Base-by-base conservation (phyloP, 1,284 basidiomycete species). In the Taiwanofungus camphoratus region DNA sequence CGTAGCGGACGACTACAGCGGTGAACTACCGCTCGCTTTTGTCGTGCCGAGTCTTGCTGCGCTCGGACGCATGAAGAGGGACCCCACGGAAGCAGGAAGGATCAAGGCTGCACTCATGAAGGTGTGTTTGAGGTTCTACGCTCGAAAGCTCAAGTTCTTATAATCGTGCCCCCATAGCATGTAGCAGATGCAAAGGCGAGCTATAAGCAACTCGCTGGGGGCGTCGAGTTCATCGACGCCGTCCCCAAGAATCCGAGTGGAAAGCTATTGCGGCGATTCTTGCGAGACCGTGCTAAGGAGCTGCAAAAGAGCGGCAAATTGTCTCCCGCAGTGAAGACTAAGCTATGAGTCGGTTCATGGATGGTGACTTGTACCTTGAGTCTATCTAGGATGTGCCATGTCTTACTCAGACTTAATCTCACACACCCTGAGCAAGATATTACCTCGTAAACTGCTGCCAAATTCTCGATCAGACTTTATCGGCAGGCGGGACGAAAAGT, bases 21-120 rank as follows among this genome's bases (percentile, higher is more conserved):
- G 89, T 27, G 89, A 92, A 56, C 55, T 87, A 3, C 88, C 90
- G 0, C 59, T 85, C 35, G 86, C 84, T 0, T 90, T 77, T 54
- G 67, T 90, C n/a, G 78, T 81, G 1, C 69, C 79, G 7, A 68
- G 67, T 40, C 58, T 67, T 2, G 60, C 64, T 4, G 72, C 76
- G 0, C 59, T 60, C 15, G 46, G 45, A 32, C 45, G 49, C n/a
- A 44, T 53, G 30, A 39, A 41, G 34, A 18, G 22, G 32, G 43
- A 44, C 13, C 36, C 42, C 15, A 32, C 29, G 13, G 48, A 26
- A 34, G 52, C 46, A 15, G 42, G 36, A 8, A 33, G 26, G 23
- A 43, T 52, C 32, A 38, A 48, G 24, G 45, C 31, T n/a, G 48
- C 46, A 40, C 46, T 57, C 36, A 49, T 50, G 33, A 50, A 57